Base-by-base conservation (phyloP, 441 rosid genomes). In the Rhodomyrtus psidioides region DNA sequence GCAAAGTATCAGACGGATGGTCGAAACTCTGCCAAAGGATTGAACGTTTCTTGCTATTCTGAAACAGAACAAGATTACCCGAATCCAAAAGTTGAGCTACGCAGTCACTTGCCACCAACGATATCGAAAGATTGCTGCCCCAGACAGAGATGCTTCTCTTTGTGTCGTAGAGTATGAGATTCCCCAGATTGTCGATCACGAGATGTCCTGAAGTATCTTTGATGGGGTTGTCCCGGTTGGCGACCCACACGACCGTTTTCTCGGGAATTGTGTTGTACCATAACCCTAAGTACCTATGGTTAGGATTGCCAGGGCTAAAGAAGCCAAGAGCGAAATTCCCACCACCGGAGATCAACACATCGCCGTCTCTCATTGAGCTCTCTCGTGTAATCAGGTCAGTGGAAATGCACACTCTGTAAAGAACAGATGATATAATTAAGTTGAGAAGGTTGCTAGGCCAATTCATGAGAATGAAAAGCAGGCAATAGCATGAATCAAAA, bases 11-110 rank as follows among this genome's bases (percentile, higher is more conserved):
- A 9, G 95, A 89, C 1, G 95, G 97, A 86, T 91, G 70, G 82
- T 93, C 92, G 89, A 93, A 94, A 81, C 98, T 94, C 85, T 94
- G 92, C 98, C 98, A 94, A 9, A 92, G 24, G 42, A 87, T 44
- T 6, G 55, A 24, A 14, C 84, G 84, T 26, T 84, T 42, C 87
- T 62, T 86, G 57, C 84, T 85, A 84, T 90, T 89, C 74, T 88
- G 88, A 87, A 89, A 34, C 83, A 94, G 84, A 34, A 92, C 89
- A 46, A 95, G 91, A 87, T 94, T 94, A 6, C 96, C 98, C 42
- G 93, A 28, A 90, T 95, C 96, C 28, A 90, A 82, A 12, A 95
- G 89, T 90, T 86, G 94, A 55, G 91, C 96, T 53, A 84, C 24
- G 51, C 82, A 85, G 28, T 85, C 83, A 42, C 51, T 83, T 2